These are phyloP conservation scores for Candida sanyaensis DNA, from an alignment of 1,139 yeast species.

Conservation along the genomic window DNA sequence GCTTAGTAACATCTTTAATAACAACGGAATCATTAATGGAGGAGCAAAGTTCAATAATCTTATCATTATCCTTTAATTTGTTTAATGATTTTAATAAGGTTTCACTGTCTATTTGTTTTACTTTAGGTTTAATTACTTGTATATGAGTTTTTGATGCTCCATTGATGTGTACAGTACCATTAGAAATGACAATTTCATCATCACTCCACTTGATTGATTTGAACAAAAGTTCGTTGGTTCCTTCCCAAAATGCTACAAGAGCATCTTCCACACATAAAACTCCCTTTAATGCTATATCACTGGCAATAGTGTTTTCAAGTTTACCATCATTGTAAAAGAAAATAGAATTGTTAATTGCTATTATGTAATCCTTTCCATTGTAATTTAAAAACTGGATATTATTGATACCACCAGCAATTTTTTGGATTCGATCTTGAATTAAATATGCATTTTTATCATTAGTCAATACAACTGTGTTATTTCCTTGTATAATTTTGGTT, in stretches of 20 bases:
- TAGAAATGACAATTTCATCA: background rate
- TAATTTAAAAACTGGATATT: conserved; percentile 3
- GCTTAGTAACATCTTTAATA: conserved; percentile 35
- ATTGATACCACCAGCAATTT: background rate
- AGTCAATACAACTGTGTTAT: background rate
- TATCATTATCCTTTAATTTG: background rate
- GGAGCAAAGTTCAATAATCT: conserved; percentile 31
- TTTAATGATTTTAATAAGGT: conserved; percentile 26
- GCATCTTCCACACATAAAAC: conserved; percentile 3
- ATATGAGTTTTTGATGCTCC: background rate
- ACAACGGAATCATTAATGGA: conserved; percentile 32
- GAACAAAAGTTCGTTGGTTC: conserved; percentile 7
- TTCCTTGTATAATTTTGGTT: background rate
- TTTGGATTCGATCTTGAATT: background rate
- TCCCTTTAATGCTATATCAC: conserved; percentile 3
- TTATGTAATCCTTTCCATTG: conserved; percentile 8
- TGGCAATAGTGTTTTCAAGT: conserved; percentile 3
- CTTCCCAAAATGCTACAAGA: conserved; percentile 6
- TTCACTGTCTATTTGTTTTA: conserved; percentile 23
- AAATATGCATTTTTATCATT: conserved; percentile 3
- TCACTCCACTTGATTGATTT: conserved; percentile 2
- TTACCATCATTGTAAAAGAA: conserved; percentile 3
- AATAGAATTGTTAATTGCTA: conserved; percentile 2
- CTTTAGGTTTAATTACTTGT: conserved; percentile 7
- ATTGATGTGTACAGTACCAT: background rate